phyloP scores from a whole-genome alignment of 2,329 filamentous ascomycete species.

The Ceratocystis eucalypticola region DNA sequence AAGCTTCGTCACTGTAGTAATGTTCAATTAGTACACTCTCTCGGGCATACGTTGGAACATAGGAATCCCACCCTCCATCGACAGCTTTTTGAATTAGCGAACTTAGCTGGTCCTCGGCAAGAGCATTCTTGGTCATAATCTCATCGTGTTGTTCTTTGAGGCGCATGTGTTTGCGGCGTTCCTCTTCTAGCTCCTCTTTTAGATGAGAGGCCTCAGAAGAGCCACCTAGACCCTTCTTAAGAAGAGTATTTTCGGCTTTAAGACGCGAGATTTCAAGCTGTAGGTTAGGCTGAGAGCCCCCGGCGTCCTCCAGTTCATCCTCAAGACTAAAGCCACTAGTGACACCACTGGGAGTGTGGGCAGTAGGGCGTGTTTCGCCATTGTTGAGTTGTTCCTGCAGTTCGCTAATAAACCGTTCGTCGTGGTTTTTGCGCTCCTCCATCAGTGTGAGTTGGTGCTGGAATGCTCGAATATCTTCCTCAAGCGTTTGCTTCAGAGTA shows the following conservation, averaged over 20 bases:
- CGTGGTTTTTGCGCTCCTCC: slow-evolving; percentile 34
- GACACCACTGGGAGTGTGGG: slow-evolving; percentile 1
- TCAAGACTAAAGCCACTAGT: slow-evolving; percentile 37
- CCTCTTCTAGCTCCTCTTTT: slow-evolving; percentile 42
- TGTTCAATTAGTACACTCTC: slow-evolving; percentile 2
- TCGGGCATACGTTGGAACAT: not conserved
- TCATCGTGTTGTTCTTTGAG: slow-evolving; percentile 43
- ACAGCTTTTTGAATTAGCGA: slow-evolving; percentile 38
- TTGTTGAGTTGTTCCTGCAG: slow-evolving; percentile 44
- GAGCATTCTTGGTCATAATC: slow-evolving; percentile 43
- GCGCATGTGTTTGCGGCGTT: slow-evolving; percentile 36
- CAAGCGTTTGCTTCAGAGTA: slow-evolving; percentile 34
- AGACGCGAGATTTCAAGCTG: slow-evolving; percentile 43
- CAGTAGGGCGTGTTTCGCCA: slow-evolving; percentile 22
- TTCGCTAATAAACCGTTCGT: slow-evolving; percentile 43
- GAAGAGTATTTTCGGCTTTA: slow-evolving; percentile 46
- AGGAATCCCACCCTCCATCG: slow-evolving; percentile 42
- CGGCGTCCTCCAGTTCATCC: slow-evolving; percentile 36
- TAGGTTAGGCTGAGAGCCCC: slow-evolving; percentile 27
- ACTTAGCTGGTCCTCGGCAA: slow-evolving; percentile 44
- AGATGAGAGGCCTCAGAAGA: slow-evolving; percentile 42
- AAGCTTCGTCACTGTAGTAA: slow-evolving; percentile 20
- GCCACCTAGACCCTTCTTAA: slow-evolving; percentile 41
- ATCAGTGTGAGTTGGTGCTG: slow-evolving; percentile 37
- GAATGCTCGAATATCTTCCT: slow-evolving; percentile 33